Base-by-base conservation (phyloP, 129 eudicot species). In the Calendula officinalis region DNA sequence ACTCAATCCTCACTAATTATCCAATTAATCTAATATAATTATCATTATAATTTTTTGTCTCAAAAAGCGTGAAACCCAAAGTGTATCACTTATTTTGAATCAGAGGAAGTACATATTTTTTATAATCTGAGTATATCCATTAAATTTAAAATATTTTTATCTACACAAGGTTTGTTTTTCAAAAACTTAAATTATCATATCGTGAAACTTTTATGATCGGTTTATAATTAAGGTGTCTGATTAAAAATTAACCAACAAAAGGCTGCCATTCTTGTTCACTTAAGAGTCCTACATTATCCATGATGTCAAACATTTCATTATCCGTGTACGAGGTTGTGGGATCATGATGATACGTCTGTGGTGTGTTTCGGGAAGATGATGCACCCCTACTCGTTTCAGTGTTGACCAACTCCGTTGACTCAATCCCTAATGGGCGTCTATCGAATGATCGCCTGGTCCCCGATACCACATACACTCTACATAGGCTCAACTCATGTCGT, bases 401-500 rank as follows among this genome's bases (percentile, higher is more conserved):
- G 33, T 13, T 36, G 37, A 40, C 46, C 30, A 6, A 52, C 5
- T 38, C 56, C 15, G 9, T 56, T 17, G 56, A 38, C 17, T 7
- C 76, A 15, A 52, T 10, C 55, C 67, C 75, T 14, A 44, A 44
- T 3, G 96, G 96, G 4, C 91, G 91, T 27, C 96, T 73, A 65
- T 88, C 96, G 30, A 88, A 88, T 36, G 88, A 78, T 62, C 88
- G 73, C 30, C 61, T 66, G 33, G 81, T 73, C 47, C 90, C 88
- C 10, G 96, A 84, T 13, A 77, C 78, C 12, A 84, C 80, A 60
- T 88, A 88, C 32, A 87, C 83, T 64, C 95, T 43, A 35, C 95
- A 87, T 22, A 87, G 13, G 60, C 86, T 78, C 56, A 84, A 6
- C 59, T 87, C 95, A 30, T 84, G 74, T 61, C 82, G 78, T 65